Percentiles rank a stretch among this genome's conserved stretches.
These are phyloP conservation scores for Pecoramyces ruminantium DNA, from an alignment of 192 early-diverging fungal species.

Conservation along the genomic window DNA sequence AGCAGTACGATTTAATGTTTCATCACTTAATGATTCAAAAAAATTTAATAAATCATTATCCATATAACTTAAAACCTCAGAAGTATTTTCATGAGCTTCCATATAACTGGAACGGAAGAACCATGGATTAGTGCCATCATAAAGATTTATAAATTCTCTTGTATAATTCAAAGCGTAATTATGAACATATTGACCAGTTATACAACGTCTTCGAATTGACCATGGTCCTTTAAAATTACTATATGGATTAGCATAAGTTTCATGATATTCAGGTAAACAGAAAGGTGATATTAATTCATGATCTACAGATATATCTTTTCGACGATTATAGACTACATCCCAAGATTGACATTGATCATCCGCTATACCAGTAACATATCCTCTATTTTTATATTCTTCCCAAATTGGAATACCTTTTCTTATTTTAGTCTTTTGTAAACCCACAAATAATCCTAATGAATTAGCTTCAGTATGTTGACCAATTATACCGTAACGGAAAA, in stretches of 20 bases:
- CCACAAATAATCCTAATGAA: conserved; percentile 24
- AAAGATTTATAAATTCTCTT: not conserved
- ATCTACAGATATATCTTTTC: conserved; percentile 9
- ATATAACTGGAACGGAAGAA: conserved; percentile 18
- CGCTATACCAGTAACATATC: conserved; percentile 27
- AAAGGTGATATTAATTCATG: conserved; percentile 35
- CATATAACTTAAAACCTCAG: conserved; percentile 13
- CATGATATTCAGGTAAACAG: conserved; percentile 29
- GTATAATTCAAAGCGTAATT: conserved; percentile 17
- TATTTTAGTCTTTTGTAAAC: not conserved
- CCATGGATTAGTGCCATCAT: conserved; percentile 4
- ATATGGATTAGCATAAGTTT: conserved; percentile 20
- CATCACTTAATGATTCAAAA: conserved; percentile 14
- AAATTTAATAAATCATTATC: conserved; percentile 13
- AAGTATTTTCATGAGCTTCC: conserved; percentile 21
- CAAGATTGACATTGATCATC: conserved; percentile 33
- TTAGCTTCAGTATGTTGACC: conserved; percentile 31
- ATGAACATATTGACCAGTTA: conserved; percentile 17
- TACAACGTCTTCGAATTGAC: conserved; percentile 14
- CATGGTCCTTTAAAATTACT: conserved; percentile 27
- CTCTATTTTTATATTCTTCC: conserved; percentile 32
- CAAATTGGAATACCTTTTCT: conserved; percentile 17
- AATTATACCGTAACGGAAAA: conserved; percentile 28
- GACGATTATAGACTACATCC: conserved; percentile 2
- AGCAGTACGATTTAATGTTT: conserved; percentile 4